A percentile compares a stretch with the other conserved stretches of the same genome.
Conservation (phyloP, 1,284 basidiomycete genomes). For the Pisolithus thermaeus region DNA sequence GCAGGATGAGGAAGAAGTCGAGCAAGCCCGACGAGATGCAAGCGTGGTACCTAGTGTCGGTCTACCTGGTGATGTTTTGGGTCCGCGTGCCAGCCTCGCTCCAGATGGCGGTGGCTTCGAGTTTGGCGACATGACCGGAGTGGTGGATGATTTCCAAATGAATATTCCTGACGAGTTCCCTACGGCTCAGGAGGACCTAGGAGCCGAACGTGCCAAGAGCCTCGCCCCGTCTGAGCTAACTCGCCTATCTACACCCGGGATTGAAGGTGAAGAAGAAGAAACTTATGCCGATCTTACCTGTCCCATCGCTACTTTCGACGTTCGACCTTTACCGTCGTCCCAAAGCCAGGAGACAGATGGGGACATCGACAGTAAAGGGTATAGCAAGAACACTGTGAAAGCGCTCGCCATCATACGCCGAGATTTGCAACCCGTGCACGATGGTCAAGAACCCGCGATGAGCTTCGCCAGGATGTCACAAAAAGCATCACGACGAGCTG, state of each 20-base stretch:
- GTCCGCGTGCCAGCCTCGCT: constrained; percentile 42
- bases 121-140: constrained; percentile 47
- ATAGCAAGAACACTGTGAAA: constrained; percentile 88
- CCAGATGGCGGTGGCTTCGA: constrained; percentile 51
- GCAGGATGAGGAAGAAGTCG: constrained; percentile 55
- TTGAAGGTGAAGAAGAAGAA: constrained; percentile 59
- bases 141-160: constrained; percentile 63
- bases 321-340: constrained; percentile 44
- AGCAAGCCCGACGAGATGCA: constrained; percentile 59
- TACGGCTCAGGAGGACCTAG: constrained; percentile 25
- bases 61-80: constrained; percentile 48
- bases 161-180: constrained; percentile 37
- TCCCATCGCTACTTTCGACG: constrained; percentile 81
- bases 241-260: constrained; percentile 63
- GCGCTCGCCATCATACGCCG: constrained; percentile 79
- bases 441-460: constrained; percentile 63
- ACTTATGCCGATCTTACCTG: constrained; percentile 66
- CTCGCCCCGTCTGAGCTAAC: constrained; percentile 50
- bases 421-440: constrained; percentile 61
- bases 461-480: constrained; percentile 29
- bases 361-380: constrained; percentile 62
- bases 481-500: constrained; percentile 85
- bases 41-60: constrained; percentile 56
- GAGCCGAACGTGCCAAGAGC: constrained; percentile 27
- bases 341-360: constrained; percentile 38